Conservation (phyloP, 345 rosid genomes). For the Bruguiera parviflora region DNA sequence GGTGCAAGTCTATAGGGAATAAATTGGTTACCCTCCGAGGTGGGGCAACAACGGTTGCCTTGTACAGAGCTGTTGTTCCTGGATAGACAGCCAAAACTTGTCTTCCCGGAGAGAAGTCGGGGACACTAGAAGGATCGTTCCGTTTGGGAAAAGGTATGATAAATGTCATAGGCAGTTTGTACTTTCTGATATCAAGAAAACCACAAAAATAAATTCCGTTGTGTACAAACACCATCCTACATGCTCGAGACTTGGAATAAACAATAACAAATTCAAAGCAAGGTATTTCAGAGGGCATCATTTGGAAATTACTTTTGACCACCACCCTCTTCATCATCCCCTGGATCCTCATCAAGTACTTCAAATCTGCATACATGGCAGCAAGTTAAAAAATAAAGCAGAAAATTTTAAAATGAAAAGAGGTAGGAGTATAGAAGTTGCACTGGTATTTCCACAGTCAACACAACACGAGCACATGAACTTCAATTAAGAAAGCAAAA, state of each 20-base stretch:
- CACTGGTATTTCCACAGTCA: too few species aligned
- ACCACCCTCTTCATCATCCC: conserved; percentile 86
- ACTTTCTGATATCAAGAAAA: conserved; percentile 49
- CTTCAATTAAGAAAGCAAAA: background rate
- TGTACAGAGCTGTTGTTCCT: conserved; percentile 91
- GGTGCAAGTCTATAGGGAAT: background rate
- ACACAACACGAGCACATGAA: too few species aligned
- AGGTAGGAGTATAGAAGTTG: background rate
- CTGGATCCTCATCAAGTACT: conserved; percentile 94
- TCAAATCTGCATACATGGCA: conserved; percentile 54
- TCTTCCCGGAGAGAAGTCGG: conserved; percentile 60
- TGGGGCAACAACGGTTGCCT: conserved; percentile 80
- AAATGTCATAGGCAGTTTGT: conserved; percentile 73
- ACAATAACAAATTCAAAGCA: background rate
- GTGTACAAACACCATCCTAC: background rate
- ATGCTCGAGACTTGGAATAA: background rate
- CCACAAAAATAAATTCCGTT: conserved; percentile 7
- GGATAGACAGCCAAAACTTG: conserved; percentile 99
- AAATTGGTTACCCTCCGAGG: conserved; percentile 61
- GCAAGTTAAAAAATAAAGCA: conserved; percentile 8
- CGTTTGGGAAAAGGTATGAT: conserved; percentile 85
- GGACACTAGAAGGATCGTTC: conserved; percentile 54
- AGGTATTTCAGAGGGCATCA: too few species aligned
- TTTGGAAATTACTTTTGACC: conserved; percentile 56
- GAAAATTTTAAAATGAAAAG: conserved; percentile 1